Evolutionary conservation across 208 protist genomes (phyloP), one percentile per base, ranked within the genome.

Genomic region (Vickermania ingenoplastis): DNA sequence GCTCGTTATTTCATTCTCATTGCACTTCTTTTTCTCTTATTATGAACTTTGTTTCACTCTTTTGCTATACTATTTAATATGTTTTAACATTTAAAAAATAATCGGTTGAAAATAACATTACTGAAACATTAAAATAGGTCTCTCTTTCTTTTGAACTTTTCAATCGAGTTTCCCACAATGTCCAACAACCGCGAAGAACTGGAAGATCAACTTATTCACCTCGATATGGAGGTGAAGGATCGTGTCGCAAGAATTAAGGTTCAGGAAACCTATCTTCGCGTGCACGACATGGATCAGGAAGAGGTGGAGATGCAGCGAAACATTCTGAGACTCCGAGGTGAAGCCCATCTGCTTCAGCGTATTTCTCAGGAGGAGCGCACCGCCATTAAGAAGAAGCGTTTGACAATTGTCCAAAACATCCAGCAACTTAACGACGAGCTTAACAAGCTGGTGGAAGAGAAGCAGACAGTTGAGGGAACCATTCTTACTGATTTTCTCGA

Each of bases 121-220:
- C n/a, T n/a, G n/a, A n/a, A n/a, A n/a, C n/a, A n/a, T n/a, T n/a
- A n/a, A n/a, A n/a, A n/a, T n/a, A n/a, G n/a, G n/a, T n/a, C n/a
- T n/a, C n/a, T n/a, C n/a, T n/a, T n/a, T n/a, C n/a, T n/a, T n/a
- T n/a, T n/a, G n/a, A n/a, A n/a, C n/a, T n/a, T n/a, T n/a, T n/a
- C n/a, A n/a, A n/a, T n/a, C n/a, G n/a, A n/a, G n/a, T n/a, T n/a
- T n/a, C n/a, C n/a, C n/a, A n/a, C 36, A 45, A 45, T 45, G 36
- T 45, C 36, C 7, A 45, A 45, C 36, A 54, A 54, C 50, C 50
- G 50, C 22, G 50, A 54, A 26, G 50, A 54, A 54, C 21, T 54
- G 50, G 50, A 54, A 7, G 50, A 54, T 26, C 11, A 26, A 25
- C 50, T 54, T 21, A 26, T 26, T 54, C 50, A 21, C 50, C 24